Evolutionary conservation across 495 filamentous ascomycete genomes (phyloP), one percentile per base, ranked within the genome.

Genomic region (Penicillium canescens): DNA sequence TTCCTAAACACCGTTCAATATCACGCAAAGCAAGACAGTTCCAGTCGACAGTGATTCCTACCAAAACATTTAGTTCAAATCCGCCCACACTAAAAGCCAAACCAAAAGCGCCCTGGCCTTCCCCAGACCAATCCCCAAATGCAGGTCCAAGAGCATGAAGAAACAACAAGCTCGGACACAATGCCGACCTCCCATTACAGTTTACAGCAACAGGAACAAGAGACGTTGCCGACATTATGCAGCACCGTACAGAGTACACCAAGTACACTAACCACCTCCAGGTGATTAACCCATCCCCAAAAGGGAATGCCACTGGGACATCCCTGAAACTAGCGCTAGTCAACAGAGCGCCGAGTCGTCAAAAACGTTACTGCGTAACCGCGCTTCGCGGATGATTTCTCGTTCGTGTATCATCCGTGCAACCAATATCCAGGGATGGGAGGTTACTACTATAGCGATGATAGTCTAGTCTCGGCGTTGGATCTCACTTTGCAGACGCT

Each of bases 331-430:
- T 3, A 20, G 24, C 46, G 11, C 36, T 31, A 49, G 46, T 39
- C 9, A 1, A 26, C 28, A 6, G 46, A 39, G 20, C 28, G 16
- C 28, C 46, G 41, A 41, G 42, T 42, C 26, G 35, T 46, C 7
- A 9, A 39, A 39, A 50, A 59, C 45, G 52, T 62, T 59, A 62
- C 62, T 57, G 56, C 43, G 51, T 65, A 65, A 62, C 56, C 56
- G 60, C 62, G 56, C 52, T 63, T 63, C 56, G 50, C 60, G 53
- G 62, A 46, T 52, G 58, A 61, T 55, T 43, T 47, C 50, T 54
- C 39, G 36, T 9, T 28, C 37, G 24, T 42, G 18, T 31, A 41
- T 46, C 23, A 46, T 50, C 16, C 49, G 42, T 38, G 39, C 50
- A 31, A 55, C 16, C 24, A 50, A 46, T 37, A 21, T 34, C 2